These are phyloP conservation scores for Ensete ventricosum DNA, from an alignment of 176 grass and related monocot genomes.

Conservation along the genomic window DNA sequence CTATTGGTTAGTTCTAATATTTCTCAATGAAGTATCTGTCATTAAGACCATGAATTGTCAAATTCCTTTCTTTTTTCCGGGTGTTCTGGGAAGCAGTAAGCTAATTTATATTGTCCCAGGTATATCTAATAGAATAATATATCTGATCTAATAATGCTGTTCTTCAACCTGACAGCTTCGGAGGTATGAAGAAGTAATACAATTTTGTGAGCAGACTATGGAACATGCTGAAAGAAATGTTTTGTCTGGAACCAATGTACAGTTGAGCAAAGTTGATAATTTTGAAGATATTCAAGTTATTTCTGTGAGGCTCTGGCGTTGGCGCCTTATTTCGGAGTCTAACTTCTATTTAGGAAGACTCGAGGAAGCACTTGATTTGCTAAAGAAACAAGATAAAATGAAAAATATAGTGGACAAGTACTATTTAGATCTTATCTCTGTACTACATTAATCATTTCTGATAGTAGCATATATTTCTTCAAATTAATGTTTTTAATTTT, in stretches of 20 bases:
- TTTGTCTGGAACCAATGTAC: slow-evolving; percentile 19
- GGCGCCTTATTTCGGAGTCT: slow-evolving; percentile 53
- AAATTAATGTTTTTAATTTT: neutral
- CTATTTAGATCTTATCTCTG: neutral
- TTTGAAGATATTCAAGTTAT: slow-evolving; percentile 10
- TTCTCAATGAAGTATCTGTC: neutral
- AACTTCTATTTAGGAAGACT: slow-evolving; percentile 89
- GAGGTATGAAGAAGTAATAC: slow-evolving; percentile 76
- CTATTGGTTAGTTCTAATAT: slow-evolving; percentile 43
- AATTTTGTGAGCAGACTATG: slow-evolving; percentile 46
- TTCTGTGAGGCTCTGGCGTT: slow-evolving; percentile 44
- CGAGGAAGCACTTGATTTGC: slow-evolving; percentile 68
- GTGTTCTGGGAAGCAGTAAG: neutral
- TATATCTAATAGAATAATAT: neutral
- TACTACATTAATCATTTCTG: neutral
- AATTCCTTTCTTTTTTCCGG: neutral
- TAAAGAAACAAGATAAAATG: slow-evolving; percentile 65
- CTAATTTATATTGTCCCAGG: neutral
- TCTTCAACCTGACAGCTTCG: slow-evolving; percentile 37
- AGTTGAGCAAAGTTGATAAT: slow-evolving; percentile 11
- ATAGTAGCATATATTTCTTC: neutral
- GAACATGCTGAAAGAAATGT: slow-evolving; percentile 46
- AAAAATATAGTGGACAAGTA: slow-evolving; percentile 38
- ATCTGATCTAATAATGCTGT: slow-evolving; percentile 23
- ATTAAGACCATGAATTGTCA: neutral